Evolutionary conservation across 2,329 filamentous ascomycete species (phyloP).

Genomic region (Calonectria crousiana): DNA sequence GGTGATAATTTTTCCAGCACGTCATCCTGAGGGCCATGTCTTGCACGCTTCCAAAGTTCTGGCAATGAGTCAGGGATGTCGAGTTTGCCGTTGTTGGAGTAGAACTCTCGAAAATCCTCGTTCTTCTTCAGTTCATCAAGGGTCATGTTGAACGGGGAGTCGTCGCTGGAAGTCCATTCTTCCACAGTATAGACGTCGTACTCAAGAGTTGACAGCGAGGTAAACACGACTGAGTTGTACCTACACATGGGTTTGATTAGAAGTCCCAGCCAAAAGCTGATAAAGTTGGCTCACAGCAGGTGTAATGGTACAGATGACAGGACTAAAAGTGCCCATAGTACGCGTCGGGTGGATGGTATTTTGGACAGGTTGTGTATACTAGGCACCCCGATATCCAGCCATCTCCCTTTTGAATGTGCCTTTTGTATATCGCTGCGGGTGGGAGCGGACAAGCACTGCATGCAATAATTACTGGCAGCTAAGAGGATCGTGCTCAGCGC

Average conservation of each 20-base stretch:
- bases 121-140: background rate
- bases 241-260: background rate
- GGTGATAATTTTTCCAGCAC: background rate
- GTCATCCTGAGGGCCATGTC: background rate
- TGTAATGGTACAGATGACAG: background rate
- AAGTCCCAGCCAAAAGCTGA: background rate
- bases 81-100: background rate
- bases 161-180: background rate
- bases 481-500: background rate
- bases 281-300: background rate
- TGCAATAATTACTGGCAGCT: slow-evolving; percentile 4
- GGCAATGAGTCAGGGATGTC: background rate
- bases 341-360: background rate
- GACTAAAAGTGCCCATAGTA: background rate
- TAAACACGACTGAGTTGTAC: background rate
- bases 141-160: background rate
- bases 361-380: background rate
- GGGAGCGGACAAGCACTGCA: slow-evolving; percentile 3
- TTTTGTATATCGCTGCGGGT: background rate
- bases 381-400: background rate
- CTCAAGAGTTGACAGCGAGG: background rate
- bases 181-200: background rate
- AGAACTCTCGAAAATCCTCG: background rate
- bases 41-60: background rate
- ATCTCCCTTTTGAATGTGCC: background rate